Evolutionary conservation across 768 basidiomycete genomes (phyloP).

Genomic region (Lepiota venenata): DNA sequence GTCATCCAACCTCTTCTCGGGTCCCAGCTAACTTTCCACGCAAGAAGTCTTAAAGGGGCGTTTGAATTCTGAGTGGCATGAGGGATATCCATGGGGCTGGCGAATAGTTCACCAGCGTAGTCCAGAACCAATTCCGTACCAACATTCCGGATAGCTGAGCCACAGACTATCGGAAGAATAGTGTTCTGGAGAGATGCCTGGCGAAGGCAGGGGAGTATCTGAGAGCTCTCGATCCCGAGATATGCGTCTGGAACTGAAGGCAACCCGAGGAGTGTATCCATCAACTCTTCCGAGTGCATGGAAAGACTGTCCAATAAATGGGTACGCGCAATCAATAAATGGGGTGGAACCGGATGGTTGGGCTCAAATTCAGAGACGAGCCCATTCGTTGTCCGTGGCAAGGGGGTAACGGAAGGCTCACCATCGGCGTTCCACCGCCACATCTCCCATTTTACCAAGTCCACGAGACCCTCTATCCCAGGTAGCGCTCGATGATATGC

Average conservation of each 20-base stretch:
- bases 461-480: constrained; percentile 81
- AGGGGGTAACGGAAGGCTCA: constrained; percentile 34
- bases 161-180: constrained; percentile 78
- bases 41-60: constrained; percentile 59
- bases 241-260: constrained; percentile 61
- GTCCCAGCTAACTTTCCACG: constrained; percentile 91
- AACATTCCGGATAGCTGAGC: constrained; percentile 76
- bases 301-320: constrained; percentile 75
- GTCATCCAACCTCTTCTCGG: constrained; percentile 87
- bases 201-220: constrained; percentile 64
- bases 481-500: constrained; percentile 75
- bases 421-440: constrained; percentile 70
- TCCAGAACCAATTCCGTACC: constrained; percentile 82
- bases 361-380: constrained; percentile 43
- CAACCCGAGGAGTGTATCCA: constrained; percentile 62
- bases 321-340: constrained; percentile 63
- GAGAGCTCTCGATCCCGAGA: constrained; percentile 48
- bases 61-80: constrained; percentile 41
- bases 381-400: constrained; percentile 50
- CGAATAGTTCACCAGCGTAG: constrained; percentile 76
- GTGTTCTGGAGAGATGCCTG: constrained; percentile 60
- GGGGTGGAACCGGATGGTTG: constrained; percentile 65
- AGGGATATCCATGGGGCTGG: constrained; percentile 69
- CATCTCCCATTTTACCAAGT: constrained; percentile 80
- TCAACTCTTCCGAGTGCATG: constrained; percentile 78